Conservation (phyloP, 257 asterid genomes). For the Echium plantagineum region DNA sequence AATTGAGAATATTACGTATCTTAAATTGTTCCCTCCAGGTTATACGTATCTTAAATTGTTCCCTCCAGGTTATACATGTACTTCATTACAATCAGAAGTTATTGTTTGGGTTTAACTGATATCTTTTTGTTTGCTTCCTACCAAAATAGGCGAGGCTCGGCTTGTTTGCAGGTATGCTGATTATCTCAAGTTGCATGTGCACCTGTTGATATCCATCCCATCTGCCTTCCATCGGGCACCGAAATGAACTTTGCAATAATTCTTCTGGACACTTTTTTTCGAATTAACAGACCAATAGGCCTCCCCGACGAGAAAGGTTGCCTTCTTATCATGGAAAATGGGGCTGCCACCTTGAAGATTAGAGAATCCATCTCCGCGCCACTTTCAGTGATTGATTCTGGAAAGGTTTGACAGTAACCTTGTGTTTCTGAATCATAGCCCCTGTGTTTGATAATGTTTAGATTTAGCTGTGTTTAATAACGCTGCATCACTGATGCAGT, state of each 20-base stretch:
- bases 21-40: too few relatives aligned
- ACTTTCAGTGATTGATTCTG: slow-evolving; percentile 47
- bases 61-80: too few relatives aligned
- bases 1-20: slow-evolving; percentile 2
- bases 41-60: too few relatives aligned
- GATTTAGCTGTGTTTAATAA: background rate
- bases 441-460: background rate
- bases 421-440: slow-evolving; percentile 4
- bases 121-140: slow-evolving; percentile 2
- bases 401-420: slow-evolving; percentile 27
- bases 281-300: slow-evolving; percentile 39
- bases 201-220: background rate
- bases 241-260: background rate
- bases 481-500: slow-evolving; percentile 30
- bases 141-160: slow-evolving; percentile 49
- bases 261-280: slow-evolving; percentile 1
- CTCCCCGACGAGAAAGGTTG: slow-evolving; percentile 42
- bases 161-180: slow-evolving; percentile 60
- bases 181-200: slow-evolving; percentile 3
- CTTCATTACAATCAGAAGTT: too few relatives aligned
- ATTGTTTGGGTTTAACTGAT: background rate
- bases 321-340: slow-evolving; percentile 19
- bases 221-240: background rate
- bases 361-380: slow-evolving; percentile 42
- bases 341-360: slow-evolving; percentile 19